phyloP scores from a whole-genome alignment of 208 protist genomes.

The Crithidia sp. region DNA sequence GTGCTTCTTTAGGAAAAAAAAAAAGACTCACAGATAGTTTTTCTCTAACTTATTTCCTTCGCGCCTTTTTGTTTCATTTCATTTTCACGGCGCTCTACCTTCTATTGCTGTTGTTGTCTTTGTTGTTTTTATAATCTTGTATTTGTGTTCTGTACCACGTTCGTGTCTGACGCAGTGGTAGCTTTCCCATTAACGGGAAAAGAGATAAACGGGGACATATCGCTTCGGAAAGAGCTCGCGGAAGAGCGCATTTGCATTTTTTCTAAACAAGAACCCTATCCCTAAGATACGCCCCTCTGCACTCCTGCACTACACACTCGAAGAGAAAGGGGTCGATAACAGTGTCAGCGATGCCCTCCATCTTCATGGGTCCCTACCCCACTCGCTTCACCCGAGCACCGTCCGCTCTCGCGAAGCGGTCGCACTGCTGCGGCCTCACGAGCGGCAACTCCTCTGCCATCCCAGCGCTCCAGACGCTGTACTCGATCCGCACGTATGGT shows the following conservation, averaged over 20 bases:
- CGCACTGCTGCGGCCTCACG: neutral
- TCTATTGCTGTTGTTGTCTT: neutral
- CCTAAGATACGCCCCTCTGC: neutral
- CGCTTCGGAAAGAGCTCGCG: no score
- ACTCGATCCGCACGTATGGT: neutral
- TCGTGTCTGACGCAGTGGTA: no score
- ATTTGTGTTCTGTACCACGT: no score
- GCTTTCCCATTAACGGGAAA: no score
- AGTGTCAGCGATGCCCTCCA: neutral
- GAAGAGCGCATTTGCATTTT: no score
- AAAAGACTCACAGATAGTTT: neutral
- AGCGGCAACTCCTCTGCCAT: neutral
- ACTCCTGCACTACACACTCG: neutral
- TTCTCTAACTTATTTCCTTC: neutral
- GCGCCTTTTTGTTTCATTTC: conserved; percentile 2
- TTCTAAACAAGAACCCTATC: neutral
- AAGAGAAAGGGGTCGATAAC: neutral
- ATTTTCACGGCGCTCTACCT: neutral
- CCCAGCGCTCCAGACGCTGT: conserved; percentile 4
- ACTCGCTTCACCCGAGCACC: conserved; percentile 3
- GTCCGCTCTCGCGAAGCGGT: neutral
- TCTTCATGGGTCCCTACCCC: conserved; percentile 18
- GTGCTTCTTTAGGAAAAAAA: neutral
- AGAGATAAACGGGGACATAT: no score
- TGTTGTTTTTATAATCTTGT: neutral